A percentile compares a stretch with the other conserved stretches of the same genome.
phyloP scores from a whole-genome alignment of 129 eudicot genomes.

The Helianthus tuberosus region DNA sequence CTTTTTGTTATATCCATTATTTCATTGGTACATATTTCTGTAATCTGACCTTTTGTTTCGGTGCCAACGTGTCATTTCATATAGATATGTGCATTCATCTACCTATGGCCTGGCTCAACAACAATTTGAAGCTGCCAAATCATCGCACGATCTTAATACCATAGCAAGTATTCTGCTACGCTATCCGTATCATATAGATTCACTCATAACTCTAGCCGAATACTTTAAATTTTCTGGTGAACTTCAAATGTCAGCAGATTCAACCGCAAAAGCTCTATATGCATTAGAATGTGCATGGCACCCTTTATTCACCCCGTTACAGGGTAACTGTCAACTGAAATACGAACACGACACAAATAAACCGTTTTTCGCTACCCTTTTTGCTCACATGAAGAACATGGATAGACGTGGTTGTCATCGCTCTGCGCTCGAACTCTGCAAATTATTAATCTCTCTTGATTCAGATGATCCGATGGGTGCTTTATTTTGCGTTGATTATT shows the following conservation, averaged over 20 bases:
- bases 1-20: not conserved
- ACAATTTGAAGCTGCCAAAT: constrained; percentile 87
- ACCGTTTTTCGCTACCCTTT: constrained; percentile 64
- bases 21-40: not conserved
- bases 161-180: constrained; percentile 67
- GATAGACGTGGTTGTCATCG: constrained; percentile 97
- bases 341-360: constrained; percentile 69
- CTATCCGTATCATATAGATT: constrained; percentile 92
- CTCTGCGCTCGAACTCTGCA: constrained; percentile 90
- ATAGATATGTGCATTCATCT: constrained; percentile 73
- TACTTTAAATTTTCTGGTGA: constrained; percentile 90
- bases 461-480: constrained; percentile 93
- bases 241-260: constrained; percentile 86
- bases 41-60: constrained; percentile 1
- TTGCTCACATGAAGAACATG: constrained; percentile 91
- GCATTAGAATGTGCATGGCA: constrained; percentile 99
- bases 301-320: constrained; percentile 69
- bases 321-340: constrained; percentile 62
- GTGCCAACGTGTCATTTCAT: constrained; percentile 14
- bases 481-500: constrained; percentile 79
- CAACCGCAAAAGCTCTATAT: constrained; percentile 74
- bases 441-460: constrained; percentile 75
- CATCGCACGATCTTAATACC: constrained; percentile 77
- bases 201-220: constrained; percentile 81
- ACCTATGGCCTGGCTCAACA: constrained; percentile 72